Base-by-base conservation (phyloP, 106 monocot species). In the Dendrobium chrysotoxum region DNA sequence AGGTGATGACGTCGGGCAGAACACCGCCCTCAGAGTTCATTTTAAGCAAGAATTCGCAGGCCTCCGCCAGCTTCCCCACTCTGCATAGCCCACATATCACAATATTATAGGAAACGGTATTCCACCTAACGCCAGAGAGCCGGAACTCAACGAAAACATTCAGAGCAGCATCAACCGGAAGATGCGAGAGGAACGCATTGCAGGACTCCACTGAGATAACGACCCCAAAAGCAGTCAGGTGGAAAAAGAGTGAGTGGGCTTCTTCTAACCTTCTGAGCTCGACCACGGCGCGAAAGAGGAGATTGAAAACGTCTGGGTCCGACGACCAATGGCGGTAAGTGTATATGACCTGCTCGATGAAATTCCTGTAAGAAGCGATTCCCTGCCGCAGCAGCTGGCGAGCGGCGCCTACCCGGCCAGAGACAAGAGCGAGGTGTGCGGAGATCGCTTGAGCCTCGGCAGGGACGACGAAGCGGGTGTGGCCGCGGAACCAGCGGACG, bases 291-390 rank as follows among this genome's bases (percentile, higher is more conserved):
- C 80, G 75, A 80, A 98, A 88, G 72, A 91, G 81, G 42, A 95
- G 67, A 54, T 98, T 94, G 78, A 98, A 98, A 53, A 92, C 81
- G 17, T 67, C 28, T 40, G 98, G 94, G 67, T 87, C 73, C 47
- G 88, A 89, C 75, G 79, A 86, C 90, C 90, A 98, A 79, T 86
- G 30, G 87, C 89, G 95, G 85, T 95, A 98, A 15, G 95, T 95
- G 88, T 86, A 87, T 73, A 98, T 86, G 1, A 95, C 74, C 23
- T 82, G 82, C 7, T 98, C 92, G 81, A 92, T 76, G 74, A 98
- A 98, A 79, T 88, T 83, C 78, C 79, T 53, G 67, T 80, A 70
- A 80, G 87, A 85, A 75, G 20, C 38, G 72, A 92, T 68, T 3
- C 92, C 89, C 0, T 83, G 77, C 26, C 85, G 85, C 0, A 92